Evolutionary conservation across 805 yeast genomes (phyloP), one percentile per base, ranked within the genome.

Genomic region (Nakazawaea ernobii): DNA sequence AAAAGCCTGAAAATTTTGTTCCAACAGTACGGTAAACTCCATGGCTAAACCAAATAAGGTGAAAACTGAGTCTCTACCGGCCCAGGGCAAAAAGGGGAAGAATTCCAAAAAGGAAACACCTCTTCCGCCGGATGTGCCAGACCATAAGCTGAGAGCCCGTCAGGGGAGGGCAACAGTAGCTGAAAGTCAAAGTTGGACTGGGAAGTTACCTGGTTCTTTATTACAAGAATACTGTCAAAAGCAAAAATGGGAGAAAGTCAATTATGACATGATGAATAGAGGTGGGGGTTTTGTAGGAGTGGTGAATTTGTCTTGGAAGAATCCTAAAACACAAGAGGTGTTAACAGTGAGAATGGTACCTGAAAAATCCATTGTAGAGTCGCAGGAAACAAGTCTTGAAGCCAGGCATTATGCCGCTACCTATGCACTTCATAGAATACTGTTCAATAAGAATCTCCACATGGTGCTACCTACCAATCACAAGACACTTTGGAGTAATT

Each of bases 331-430:
- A 0, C 79, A 79, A 40, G 90, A 86, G 54, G 57, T 73, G 5
- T 75, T 91, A 35, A 64, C 66, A 1, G 73, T 89, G 2, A 69
- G 73, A 45, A 71, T 76, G 81, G 68, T 71, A 56, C 79, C 83
- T 0, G 73, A 74, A 15, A 57, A 63, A 6, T 79, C 76, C 8
- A 57, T 75, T 4, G 71, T 83, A 6, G 64, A 67, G 3, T 83
- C 91, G 0, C 89, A 86, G 55, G 86, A 80, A 40, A 88, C 97
- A 0, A 77, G 95, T 1, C 70, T 88, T 30, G 97, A 91, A 56
- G 97, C 98, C 1, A 75, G 97, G 41, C 95, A 91, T 61, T 75
- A 77, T 57, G 90, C 92, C 0, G 97, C 99, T 0, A 90, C 97
- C 0, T 87, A 84, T 54, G 94, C 92, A 0, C 63, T 92, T 52